These are phyloP conservation scores for Fonsecaea monophora DNA, from an alignment of 2,329 filamentous ascomycete species.

Conservation along the genomic window DNA sequence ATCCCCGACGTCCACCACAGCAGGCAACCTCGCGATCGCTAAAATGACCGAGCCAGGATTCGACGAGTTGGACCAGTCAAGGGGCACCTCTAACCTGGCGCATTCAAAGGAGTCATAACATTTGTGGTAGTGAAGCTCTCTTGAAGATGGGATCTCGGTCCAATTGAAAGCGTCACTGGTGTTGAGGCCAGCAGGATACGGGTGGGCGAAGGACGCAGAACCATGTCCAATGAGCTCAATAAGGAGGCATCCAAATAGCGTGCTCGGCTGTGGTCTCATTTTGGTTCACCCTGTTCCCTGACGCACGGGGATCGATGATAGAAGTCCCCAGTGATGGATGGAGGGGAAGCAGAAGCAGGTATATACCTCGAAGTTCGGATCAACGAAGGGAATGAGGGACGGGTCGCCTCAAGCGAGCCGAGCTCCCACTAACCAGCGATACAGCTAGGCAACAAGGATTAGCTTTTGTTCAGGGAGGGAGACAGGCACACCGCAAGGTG, in stretches of 20 bases:
- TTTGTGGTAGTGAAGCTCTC: slow-evolving; percentile 45
- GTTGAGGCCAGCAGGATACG: background rate
- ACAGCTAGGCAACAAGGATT: background rate
- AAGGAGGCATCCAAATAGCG: background rate
- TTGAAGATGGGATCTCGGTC: slow-evolving; percentile 39
- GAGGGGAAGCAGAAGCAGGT: background rate
- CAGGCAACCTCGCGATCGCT: slow-evolving; percentile 56
- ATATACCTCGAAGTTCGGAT: background rate
- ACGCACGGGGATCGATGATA: background rate
- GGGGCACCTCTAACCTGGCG: slow-evolving; percentile 57
- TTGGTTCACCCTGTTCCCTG: background rate
- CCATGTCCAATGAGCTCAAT: background rate
- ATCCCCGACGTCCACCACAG: slow-evolving; percentile 47
- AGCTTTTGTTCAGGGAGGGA: background rate
- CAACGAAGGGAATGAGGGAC: background rate
- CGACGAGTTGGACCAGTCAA: slow-evolving; percentile 53
- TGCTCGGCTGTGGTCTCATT: background rate
- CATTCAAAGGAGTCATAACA: slow-evolving; percentile 57
- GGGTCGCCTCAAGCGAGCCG: background rate
- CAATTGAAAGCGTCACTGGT: slow-evolving; percentile 28
- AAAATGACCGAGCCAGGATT: slow-evolving; percentile 49
- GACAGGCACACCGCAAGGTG: background rate
- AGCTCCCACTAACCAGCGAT: background rate
- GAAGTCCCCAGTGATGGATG: background rate
- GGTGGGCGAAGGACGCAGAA: background rate